Base-by-base conservation (phyloP, 106 monocot genomes). In the Phalaenopsis aphrodite region DNA sequence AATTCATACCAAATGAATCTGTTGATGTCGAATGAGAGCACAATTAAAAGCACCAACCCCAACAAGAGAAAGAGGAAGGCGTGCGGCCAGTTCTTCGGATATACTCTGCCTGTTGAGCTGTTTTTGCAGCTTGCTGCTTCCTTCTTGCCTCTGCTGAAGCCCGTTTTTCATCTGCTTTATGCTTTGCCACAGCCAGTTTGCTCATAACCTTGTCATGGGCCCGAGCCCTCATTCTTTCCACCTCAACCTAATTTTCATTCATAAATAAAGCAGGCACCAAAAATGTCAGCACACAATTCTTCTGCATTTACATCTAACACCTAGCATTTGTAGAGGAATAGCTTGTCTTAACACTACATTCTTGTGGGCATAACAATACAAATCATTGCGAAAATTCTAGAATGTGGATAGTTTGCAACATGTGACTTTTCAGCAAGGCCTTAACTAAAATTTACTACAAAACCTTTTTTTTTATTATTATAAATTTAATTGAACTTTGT, bases 141-240 rank as follows among this genome's bases (percentile, higher is more conserved):
- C 89, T 84, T 79, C 82, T 78, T 57, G 81, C 88, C 79, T 90
- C 88, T 30, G 92, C 89, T 6, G 77, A 83, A 3, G 79, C 80
- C 12, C 77, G 89, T 83, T 88, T 93, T 46, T 75, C 75, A 75
- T 90, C 90, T 1, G 89, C 90, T 77, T 86, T 88, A 45, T 87
- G 86, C 49, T 84, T 87, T 55, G 84, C 84, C 8, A 80, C 41
- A 8, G 88, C 86, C 83, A 88, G 79, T 83, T 83, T 83, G 56
- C 81, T 81, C 89, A 85, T 86, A 43, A 90, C 81, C 79, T 46
- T 87, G 24, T 88, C 88, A 10, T 88, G 89, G 1, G 90, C 88
- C 17, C 73, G 56, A 17, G 82, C 79, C 77, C 84, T 86, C 86
- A 93, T 86, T 58, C 82, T 90, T 73, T 93, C 92, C 36, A 93